Base-by-base conservation (phyloP, 2,329 filamentous ascomycete species). In the Xylariaceae sp. region DNA sequence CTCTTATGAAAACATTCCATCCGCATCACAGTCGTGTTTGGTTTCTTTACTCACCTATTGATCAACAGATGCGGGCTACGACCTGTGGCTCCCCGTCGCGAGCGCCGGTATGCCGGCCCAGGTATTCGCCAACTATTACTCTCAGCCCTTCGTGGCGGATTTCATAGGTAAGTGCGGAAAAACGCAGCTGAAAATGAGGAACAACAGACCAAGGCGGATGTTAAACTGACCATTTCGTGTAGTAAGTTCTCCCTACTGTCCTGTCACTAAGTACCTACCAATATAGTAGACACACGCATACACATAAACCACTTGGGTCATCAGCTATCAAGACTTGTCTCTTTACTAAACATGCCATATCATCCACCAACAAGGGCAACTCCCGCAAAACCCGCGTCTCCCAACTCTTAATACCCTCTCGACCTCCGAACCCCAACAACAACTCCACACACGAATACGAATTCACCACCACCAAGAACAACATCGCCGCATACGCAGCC, bases 71-170 rank as follows among this genome's bases (percentile, higher is more conserved):
- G 44, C 48, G 29, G 46, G 48, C 15, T 50, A 46, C 17, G 16
- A 50, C 14, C 24, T 50, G 31, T 50, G 46, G 47, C 48, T 50
- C 9, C 48, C 48, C 3, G 48, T 50, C 17, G 51, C 51, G 9
- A 60, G 58, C 23, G 54, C 52, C 1, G 55, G 52, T 6, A 18
- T 49, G 9, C 38, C 44, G 14, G 50, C 61, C 4, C 61, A 62
- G 26, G 60, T 64, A 0, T 61, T 61, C 36, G 43, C 60, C 12
- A 62, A 58, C 44, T 64, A 51, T 43, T 64, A 64, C 47, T 57
- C 61, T 23, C 60, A 63, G 46, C 61, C 60, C 1, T 59, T 64
- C 41, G 47, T 62, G 12, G 57, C 56, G 3, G 61, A 63, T 45
- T 59, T 64, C 38, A 56, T 64, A 28, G 60, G 62, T 17, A 26